Evolutionary conservation across 352 stramenopile genomes (phyloP), one percentile per base, ranked within the genome.

Genomic region (Phytophthora quininea): DNA sequence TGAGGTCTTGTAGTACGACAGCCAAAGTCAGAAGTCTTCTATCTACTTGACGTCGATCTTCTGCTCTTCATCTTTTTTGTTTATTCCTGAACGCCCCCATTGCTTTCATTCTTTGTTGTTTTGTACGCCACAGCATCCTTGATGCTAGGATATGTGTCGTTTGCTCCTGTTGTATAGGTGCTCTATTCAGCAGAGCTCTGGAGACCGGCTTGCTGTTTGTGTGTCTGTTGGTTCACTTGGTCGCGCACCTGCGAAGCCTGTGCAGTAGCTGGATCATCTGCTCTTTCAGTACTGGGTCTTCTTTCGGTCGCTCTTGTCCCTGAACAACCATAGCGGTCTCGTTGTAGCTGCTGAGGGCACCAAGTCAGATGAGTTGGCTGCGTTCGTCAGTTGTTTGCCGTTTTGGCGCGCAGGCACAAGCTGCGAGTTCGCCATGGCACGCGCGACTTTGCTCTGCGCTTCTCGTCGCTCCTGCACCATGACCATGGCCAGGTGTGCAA

Each of bases 261-360:
- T 93, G 85, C 50, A 95, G 66, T 33, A 95, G 66, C 66, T 95
- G 82, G 61, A 95, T 92, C 87, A 95, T 95, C 50, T 95, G 87
- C 68, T 93, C 84, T 64, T 95, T 92, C 2, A 93, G 75, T 58
- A 84, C 80, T 15, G 80, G 82, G 61, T 95, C 84, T 64, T 95
- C 87, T 32, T 77, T 82, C 43, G 69, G 60, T 38, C 62, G 69
- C 32, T 77, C 74, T 32, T 66, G 70, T 10, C 62, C 64, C 54
- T 84, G 80, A 42, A 88, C 79, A 9, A 91, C 73, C 64, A 90
- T 74, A 10, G 80, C 73, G 32, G 51, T 73, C 47, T 86, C 78
- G 0, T 54, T 62, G 59, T 88, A 85, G 66, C 73, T 84, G 59
- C 79, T 89, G 33, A 95, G 63, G 85, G 85, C 63, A 95, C 86